Conservation (phyloP, 768 basidiomycete genomes). For the Agaricus blazei region DNA sequence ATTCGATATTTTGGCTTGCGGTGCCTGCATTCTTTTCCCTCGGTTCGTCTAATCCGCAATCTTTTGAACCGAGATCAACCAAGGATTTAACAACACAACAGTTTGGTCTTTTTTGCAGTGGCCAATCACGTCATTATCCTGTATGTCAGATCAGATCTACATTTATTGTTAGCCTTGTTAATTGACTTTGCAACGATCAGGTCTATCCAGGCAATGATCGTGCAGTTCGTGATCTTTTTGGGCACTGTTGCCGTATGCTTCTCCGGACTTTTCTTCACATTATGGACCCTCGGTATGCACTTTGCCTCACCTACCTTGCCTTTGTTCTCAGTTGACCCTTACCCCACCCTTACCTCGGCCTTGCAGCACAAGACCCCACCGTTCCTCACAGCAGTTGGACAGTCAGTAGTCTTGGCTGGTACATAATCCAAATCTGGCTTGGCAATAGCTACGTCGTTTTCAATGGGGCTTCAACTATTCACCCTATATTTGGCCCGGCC, state of each 20-base stretch:
- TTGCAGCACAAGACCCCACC: constrained; percentile 23
- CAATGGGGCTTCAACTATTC: constrained; percentile 51
- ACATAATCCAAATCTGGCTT: constrained; percentile 87
- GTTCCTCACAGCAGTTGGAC: constrained; percentile 23
- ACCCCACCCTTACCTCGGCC: not conserved
- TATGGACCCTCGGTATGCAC: constrained; percentile 40
- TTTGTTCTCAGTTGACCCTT: not conserved
- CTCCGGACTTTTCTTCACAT: constrained; percentile 60
- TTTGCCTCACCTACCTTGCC: not conserved
- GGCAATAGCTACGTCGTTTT: constrained; percentile 68
- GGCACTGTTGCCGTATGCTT: constrained; percentile 74
- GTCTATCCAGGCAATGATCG: constrained; percentile 77
- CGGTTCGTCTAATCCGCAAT: constrained; percentile 35
- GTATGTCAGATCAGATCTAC: constrained; percentile 33
- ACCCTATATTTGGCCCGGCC: constrained; percentile 69
- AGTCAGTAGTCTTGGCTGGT: constrained; percentile 63
- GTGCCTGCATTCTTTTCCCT: constrained; percentile 82
- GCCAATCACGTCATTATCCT: constrained; percentile 75
- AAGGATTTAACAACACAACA: constrained; percentile 17
- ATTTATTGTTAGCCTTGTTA: not conserved
- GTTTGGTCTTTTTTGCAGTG: constrained; percentile 77
- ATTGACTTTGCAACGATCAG: constrained; percentile 27
- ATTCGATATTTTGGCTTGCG: constrained; percentile 82
- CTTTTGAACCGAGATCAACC: not conserved
- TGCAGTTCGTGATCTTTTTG: constrained; percentile 76